Evolutionary conservation across 441 rosid genomes (phyloP), one percentile per base, ranked within the genome.

Genomic region (Corymbia citriodora): DNA sequence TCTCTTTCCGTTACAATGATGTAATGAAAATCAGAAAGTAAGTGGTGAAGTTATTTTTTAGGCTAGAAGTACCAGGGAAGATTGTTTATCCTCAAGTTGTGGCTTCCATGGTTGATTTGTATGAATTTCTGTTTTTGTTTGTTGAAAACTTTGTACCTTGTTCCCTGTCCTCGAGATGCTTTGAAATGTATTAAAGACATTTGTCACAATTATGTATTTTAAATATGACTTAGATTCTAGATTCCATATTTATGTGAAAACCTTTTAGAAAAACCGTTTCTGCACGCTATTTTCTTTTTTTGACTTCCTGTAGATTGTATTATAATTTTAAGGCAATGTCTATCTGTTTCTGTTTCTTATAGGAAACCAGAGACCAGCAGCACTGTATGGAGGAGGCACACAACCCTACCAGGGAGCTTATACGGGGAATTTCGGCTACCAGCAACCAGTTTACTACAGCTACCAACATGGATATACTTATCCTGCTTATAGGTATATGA

Each of bases 401-500:
- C 99, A 94, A 91, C 92, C 95, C 87, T 89, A 95, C 29, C 94
- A 98, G 29, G 96, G 98, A 52, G 88, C 96, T 89, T 94, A 94
- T 89, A 92, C 92, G 68, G 99, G 99, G 93, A 93, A 92, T 92
- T 93, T 92, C 92, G 96, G 96, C 61, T 96, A 97, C 93, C 99
- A 96, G 93, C 99, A 95, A 70, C 95, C 96, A 53, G 91, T 94
- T 92, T 91, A 97, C 92, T 96, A 94, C 92, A 91, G 90, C 95
- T 96, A 97, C 93, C 99, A 97, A 65, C 99, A 96, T 91, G 99
- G 98, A 92, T 81, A 96, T 92, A 90, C 94, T 94, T 96, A 96
- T 91, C 99, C 99, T 94, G 92, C 97, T 87, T 96, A 96, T 92
- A 98, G 99, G 99, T 97, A 92, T 96, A 97, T 94, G 90, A 86